Base-by-base conservation (phyloP, 257 asterid genomes). In the Lavandula angustifolia region DNA sequence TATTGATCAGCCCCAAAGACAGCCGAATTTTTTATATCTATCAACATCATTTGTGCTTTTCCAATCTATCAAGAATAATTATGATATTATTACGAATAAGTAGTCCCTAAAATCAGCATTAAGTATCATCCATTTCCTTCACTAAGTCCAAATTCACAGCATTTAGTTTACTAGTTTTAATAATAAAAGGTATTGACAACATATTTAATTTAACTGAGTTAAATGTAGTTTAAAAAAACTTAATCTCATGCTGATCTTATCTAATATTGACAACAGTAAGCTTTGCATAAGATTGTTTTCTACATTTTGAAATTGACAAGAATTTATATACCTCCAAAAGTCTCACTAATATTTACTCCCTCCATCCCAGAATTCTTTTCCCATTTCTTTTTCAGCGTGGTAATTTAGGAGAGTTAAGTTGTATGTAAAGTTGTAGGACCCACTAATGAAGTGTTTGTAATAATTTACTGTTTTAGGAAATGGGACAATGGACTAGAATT, bases 41-140 rank as follows among this genome's bases (percentile, higher is more conserved):
- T 32, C 8, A 7, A 11, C 6, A 4, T 32, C 6, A 50, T 50
- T 50, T 6, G 12, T 18, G 16, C 16, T 13, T 18, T 18, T 6
- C 2, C 16, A 5, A 8, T 52, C 0, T 7, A 52, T 52, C 34
- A 50, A 50, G 55, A 18, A 50, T 50, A 50, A 27, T 4, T 3
- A 22, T 34, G 37, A 55, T 55, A 31, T 5, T 22, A 53, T 4
- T n/a, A 34, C n/a, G 44, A 34, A 17, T 13, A n/a, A 33, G 13
- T 40, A 3, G 13, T 13, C 27, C 9, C 11, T 18, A 54, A 27
- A 55, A 55, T 55, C 7, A 55, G 61, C 44, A 55, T 55, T 33
- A n/a, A n/a, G n/a, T n/a, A 32, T 34, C 61, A 54, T 42, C 35
- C 27, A 54, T 54, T 33, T 33, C 22, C 43, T 54, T 29, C 61